Conservation (phyloP, 2,329 filamentous ascomycete species). For the Pyricularia sp. region DNA sequence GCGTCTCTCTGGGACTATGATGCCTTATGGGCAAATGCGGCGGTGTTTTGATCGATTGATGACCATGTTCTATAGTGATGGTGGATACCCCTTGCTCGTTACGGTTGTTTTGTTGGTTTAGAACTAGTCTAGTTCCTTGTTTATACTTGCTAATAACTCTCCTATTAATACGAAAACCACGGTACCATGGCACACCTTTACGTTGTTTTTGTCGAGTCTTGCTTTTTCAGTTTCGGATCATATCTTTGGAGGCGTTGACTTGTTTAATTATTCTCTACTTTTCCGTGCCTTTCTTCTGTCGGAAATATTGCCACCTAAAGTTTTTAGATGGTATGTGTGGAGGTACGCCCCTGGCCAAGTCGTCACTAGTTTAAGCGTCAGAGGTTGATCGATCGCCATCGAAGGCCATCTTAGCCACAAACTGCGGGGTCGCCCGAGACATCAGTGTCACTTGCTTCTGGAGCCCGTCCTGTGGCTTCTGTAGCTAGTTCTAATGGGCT, state of each 20-base stretch:
- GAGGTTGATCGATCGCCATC: not conserved
- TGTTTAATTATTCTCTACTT: not conserved
- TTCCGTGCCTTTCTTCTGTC: not conserved
- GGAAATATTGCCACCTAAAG: not conserved
- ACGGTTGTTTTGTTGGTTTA: not conserved
- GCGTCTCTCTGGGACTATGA: not conserved
- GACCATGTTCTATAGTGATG: not conserved
- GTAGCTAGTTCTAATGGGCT: not conserved
- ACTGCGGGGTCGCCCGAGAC: not conserved
- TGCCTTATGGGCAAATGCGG: not conserved
- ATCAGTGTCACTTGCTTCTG: not conserved
- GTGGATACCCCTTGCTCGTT: not conserved
- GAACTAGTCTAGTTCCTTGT: not conserved
- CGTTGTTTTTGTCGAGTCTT: not conserved
- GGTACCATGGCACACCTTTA: not conserved
- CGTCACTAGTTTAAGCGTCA: not conserved
- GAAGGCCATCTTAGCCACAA: not conserved
- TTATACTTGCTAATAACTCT: not conserved
- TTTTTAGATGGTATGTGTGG: not conserved
- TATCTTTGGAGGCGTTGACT: not conserved
- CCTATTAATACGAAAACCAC: not conserved
- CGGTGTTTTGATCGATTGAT: not conserved
- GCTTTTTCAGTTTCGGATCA: not conserved
- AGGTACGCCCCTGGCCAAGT: not conserved
- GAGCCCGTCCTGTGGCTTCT: not conserved